phyloP scores from a whole-genome alignment of 2,329 filamentous ascomycete genomes.

The Fragosphaeria purpurea region DNA sequence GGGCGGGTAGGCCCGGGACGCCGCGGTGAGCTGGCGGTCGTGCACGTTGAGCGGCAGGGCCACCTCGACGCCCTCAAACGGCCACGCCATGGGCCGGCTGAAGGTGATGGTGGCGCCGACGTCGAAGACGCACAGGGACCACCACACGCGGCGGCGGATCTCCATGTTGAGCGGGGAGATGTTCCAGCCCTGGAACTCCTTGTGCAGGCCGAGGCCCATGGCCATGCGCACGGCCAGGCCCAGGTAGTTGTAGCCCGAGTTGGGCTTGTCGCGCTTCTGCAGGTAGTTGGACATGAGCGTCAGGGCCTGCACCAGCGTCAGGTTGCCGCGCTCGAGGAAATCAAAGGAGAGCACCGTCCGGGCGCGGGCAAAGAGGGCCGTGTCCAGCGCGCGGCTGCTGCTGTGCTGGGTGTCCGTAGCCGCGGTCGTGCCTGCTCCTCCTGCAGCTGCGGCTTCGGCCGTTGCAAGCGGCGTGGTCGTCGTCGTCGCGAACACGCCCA shows the following conservation, averaged over 20 bases:
- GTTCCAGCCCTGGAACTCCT: slow-evolving; percentile 24
- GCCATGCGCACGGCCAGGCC: slow-evolving; percentile 39
- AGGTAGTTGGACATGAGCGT: slow-evolving; percentile 22
- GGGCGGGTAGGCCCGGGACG: slow-evolving; percentile 22
- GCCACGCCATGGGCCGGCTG: slow-evolving; percentile 17
- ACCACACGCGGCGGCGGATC: slow-evolving; percentile 17
- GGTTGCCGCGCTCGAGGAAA: slow-evolving; percentile 24
- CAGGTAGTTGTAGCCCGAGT: slow-evolving; percentile 40
- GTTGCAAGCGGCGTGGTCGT: background rate
- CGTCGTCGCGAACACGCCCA: slow-evolving; percentile 18
- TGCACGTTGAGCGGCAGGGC: slow-evolving; percentile 16
- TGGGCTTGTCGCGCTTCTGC: slow-evolving; percentile 40
- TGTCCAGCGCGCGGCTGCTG: background rate
- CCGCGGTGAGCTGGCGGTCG: slow-evolving; percentile 23
- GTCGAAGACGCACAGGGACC: slow-evolving; percentile 29
- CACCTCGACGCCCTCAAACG: slow-evolving; percentile 17
- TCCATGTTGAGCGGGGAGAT: slow-evolving; percentile 20
- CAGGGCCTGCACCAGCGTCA: slow-evolving; percentile 23
- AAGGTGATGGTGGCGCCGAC: slow-evolving; percentile 33
- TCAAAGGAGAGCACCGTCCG: slow-evolving; percentile 14
- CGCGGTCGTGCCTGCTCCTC: too few relatives aligned
- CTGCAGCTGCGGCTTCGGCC: background rate
- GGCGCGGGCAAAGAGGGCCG: background rate
- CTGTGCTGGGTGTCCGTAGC: too few relatives aligned
- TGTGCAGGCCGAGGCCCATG: slow-evolving; percentile 37